Conservation (phyloP, 257 asterid genomes). For the Solanum pinnatisectum region DNA sequence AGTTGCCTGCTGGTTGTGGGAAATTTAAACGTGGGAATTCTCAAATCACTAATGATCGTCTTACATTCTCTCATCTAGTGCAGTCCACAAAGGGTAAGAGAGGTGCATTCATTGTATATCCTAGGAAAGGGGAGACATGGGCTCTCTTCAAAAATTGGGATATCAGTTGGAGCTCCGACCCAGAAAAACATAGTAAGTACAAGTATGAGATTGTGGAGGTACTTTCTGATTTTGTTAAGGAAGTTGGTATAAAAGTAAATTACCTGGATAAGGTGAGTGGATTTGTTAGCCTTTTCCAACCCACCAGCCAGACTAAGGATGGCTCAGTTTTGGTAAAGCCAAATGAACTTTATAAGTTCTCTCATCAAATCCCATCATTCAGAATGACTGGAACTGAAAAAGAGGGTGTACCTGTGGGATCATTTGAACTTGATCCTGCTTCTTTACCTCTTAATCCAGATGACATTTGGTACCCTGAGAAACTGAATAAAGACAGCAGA, state of each 20-base stretch:
- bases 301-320: conserved; percentile 9
- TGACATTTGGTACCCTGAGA: conserved; percentile 35
- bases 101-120: conserved; percentile 38
- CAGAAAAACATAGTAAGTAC: conserved; percentile 17
- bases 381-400: conserved; percentile 52
- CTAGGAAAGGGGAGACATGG: conserved; percentile 70
- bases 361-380: conserved; percentile 47
- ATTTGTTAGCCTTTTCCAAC: conserved; percentile 52
- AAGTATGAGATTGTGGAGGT: conserved; percentile 70
- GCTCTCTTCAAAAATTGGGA: conserved; percentile 69
- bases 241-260: conserved; percentile 41
- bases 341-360: conserved; percentile 40
- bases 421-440: conserved; percentile 85
- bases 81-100: conserved; percentile 26
- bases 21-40: conserved; percentile 28
- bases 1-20: conserved; percentile 68
- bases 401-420: conserved; percentile 62
- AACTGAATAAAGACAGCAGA: conserved; percentile 2
- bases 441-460: conserved; percentile 44
- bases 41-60: conserved; percentile 3
- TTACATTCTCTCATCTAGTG: conserved; percentile 46
- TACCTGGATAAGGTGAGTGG: conserved; percentile 52
- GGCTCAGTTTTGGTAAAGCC: conserved; percentile 24
- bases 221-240: conserved; percentile 34
- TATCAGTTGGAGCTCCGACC: conserved; percentile 41